These are phyloP conservation scores for Casuarina glauca DNA, from an alignment of 306 rosid species.

Conservation along the genomic window DNA sequence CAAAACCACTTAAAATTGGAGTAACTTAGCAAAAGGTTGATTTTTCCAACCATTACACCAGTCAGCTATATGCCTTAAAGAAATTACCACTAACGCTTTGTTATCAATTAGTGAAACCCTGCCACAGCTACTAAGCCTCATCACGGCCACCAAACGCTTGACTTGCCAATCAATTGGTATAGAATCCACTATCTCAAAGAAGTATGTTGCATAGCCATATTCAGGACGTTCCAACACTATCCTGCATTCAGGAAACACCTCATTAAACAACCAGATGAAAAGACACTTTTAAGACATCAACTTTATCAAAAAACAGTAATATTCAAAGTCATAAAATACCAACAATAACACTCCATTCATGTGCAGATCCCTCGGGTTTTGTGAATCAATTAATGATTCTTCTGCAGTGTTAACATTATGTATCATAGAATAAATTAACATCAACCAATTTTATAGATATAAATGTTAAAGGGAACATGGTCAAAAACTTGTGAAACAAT, in stretches of 20 bases:
- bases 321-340: background rate
- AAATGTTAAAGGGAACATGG: background rate
- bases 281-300: constrained; percentile 21
- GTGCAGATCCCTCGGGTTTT: background rate
- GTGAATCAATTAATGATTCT: background rate
- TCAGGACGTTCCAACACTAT: constrained; percentile 94
- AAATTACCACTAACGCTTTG: constrained; percentile 64
- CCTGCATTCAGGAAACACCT: constrained; percentile 54
- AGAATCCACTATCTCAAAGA: constrained; percentile 77
- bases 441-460: background rate
- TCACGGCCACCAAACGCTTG: constrained; percentile 82
- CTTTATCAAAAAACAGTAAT: constrained; percentile 15
- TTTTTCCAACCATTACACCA: background rate
- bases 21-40: background rate
- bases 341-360: background rate
- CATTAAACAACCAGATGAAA: constrained; percentile 25
- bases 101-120: constrained; percentile 79
- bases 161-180: constrained; percentile 81
- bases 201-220: constrained; percentile 93
- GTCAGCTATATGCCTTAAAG: constrained; percentile 14
- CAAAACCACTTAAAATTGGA: background rate
- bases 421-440: background rate
- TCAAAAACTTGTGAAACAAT: background rate
- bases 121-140: constrained; percentile 78
- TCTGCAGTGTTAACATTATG: background rate